These are phyloP conservation scores for Sporobolus alterniflorus DNA, from an alignment of 202 grass and related monocot genomes.

Conservation along the genomic window DNA sequence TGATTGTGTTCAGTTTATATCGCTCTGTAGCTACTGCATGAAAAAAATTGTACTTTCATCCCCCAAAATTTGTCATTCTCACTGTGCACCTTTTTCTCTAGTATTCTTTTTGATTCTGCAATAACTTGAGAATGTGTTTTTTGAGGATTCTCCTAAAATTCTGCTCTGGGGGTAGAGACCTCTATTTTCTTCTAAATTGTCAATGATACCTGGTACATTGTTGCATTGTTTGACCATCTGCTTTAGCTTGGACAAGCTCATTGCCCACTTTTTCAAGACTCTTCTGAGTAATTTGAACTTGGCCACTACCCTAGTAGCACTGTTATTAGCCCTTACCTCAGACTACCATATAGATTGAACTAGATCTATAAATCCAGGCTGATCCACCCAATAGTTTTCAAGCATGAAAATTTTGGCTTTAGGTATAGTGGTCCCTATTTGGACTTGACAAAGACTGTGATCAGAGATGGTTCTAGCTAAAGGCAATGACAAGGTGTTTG, in stretches of 20 bases:
- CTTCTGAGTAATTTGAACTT: too few species aligned
- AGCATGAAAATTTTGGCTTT: neutral
- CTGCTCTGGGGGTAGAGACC: neutral
- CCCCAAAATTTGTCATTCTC: neutral
- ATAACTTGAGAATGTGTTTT: neutral
- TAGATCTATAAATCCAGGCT: neutral
- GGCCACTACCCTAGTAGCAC: neutral
- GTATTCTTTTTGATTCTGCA: neutral
- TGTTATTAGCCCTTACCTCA: neutral
- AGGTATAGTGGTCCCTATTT: neutral
- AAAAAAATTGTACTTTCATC: neutral
- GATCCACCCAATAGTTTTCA: neutral
- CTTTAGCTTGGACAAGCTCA: neutral
- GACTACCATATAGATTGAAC: neutral
- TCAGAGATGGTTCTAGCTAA: neutral
- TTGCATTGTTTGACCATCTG: neutral
- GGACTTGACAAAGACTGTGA: neutral
- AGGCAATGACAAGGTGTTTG: neutral
- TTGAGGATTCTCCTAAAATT: neutral
- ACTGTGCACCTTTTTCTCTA: neutral
- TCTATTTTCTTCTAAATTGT: neutral
- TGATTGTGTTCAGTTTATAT: neutral
- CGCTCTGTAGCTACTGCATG: neutral
- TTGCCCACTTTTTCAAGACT: too few species aligned
- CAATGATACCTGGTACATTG: accelerated